Evolutionary conservation across 2,329 filamentous ascomycete species (phyloP).

Genomic region (Apiospora malaysiana): DNA sequence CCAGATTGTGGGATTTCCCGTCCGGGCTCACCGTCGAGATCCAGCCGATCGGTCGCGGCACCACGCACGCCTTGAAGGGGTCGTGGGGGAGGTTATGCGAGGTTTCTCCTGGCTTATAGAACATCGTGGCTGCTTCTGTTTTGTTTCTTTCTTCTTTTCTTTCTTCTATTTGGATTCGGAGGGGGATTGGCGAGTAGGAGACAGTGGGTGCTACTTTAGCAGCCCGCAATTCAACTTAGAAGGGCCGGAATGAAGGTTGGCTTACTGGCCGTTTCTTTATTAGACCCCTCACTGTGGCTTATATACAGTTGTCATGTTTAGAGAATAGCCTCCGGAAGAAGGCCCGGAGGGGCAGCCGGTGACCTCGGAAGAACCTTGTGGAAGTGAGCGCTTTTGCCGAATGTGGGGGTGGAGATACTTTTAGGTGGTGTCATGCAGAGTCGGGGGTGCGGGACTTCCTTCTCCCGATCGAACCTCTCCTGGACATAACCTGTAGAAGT

Average conservation of each 20-base stretch:
- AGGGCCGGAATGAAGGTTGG: not conserved
- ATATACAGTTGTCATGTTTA: not conserved
- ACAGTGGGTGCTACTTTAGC: not conserved
- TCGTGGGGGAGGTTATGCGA: conserved; percentile 23
- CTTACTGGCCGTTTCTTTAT: not conserved
- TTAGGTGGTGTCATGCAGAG: not conserved
- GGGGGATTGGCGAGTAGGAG: not conserved
- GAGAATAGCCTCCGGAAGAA: not conserved
- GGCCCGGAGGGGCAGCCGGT: not conserved
- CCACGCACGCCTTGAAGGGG: conserved; percentile 56
- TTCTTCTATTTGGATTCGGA: not conserved
- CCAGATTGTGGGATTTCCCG: conserved; percentile 57
- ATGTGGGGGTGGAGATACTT: not conserved
- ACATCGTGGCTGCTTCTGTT: not conserved
- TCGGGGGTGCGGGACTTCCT: not conserved
- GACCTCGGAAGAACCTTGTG: not conserved
- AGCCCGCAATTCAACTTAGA: not conserved
- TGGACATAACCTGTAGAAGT: too few species aligned
- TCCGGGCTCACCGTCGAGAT: conserved; percentile 59
- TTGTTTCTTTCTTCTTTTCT: not conserved
- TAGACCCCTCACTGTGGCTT: not conserved
- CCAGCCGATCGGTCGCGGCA: conserved; percentile 68
- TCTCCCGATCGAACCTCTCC: not conserved
- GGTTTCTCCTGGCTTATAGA: conserved; percentile 24
- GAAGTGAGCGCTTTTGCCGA: not conserved